Percentiles rank a stretch among this genome's conserved stretches.
Evolutionary conservation across 2,329 filamentous ascomycete genomes (phyloP).

Genomic region (Alternaria angustiovoidea): DNA sequence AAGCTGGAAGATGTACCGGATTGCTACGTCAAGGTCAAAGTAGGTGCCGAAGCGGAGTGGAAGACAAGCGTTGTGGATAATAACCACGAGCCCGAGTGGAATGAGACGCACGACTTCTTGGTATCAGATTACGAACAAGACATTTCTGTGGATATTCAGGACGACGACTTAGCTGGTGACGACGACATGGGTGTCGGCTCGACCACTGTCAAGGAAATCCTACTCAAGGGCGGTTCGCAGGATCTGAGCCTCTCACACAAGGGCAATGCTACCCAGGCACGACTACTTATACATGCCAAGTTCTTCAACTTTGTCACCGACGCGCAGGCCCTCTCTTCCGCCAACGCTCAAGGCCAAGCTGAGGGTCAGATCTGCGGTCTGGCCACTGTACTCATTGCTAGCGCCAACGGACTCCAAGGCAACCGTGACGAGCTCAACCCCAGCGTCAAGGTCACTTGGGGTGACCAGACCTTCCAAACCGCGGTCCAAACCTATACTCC

Average conservation of each 20-base stretch:
- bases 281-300: constrained; percentile 49
- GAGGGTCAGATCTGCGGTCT: constrained; percentile 51
- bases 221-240: constrained; percentile 54
- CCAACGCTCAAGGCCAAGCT: constrained; percentile 29
- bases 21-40: constrained; percentile 56
- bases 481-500: constrained; percentile 55
- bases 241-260: constrained; percentile 53
- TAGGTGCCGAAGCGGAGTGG: constrained; percentile 57
- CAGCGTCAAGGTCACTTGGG: constrained; percentile 57
- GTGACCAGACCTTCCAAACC: constrained; percentile 54
- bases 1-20: constrained; percentile 57
- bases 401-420: constrained; percentile 54
- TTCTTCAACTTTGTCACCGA: constrained; percentile 56
- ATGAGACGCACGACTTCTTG: constrained; percentile 60
- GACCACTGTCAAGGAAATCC: constrained; percentile 54
- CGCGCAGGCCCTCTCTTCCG: constrained; percentile 40
- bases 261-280: constrained; percentile 49
- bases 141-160: constrained; percentile 54
- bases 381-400: constrained; percentile 55
- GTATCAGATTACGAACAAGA: constrained; percentile 57
- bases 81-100: constrained; percentile 55
- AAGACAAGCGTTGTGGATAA: constrained; percentile 56
- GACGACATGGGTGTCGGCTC: constrained; percentile 57
- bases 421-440: constrained; percentile 56
- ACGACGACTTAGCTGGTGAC: constrained; percentile 54